Percentiles rank a stretch among this genome's conserved stretches.
Evolutionary conservation across 1,139 yeast species (phyloP).

Genomic region (Blastobotrys raffinosifermentans): DNA sequence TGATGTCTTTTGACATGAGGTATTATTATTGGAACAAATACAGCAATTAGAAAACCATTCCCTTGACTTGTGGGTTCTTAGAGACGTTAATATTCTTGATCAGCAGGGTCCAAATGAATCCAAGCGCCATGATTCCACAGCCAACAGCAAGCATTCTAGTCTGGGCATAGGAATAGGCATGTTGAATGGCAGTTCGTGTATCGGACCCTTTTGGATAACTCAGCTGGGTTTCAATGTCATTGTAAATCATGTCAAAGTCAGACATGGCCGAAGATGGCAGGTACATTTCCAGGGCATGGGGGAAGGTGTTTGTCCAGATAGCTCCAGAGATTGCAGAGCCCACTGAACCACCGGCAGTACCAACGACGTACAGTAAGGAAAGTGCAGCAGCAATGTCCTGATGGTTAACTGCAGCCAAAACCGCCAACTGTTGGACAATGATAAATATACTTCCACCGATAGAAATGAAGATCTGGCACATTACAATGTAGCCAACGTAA

Average conservation of each 20-base stretch:
- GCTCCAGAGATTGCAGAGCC: conserved; percentile 31
- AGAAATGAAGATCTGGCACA: conserved; percentile 34
- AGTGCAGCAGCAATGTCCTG: conserved; percentile 27
- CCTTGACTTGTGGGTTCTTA: conserved; percentile 8
- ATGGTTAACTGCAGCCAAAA: conserved; percentile 22
- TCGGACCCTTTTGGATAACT: conserved; percentile 14
- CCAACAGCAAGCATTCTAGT: conserved; percentile 14
- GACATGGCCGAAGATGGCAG: conserved; percentile 15
- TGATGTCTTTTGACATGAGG: no score
- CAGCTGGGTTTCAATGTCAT: conserved; percentile 10
- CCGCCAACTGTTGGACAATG: conserved; percentile 29
- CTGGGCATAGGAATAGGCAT: conserved; percentile 17
- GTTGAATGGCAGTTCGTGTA: conserved; percentile 12
- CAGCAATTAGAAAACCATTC: conserved; percentile 8
- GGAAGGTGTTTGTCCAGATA: conserved; percentile 27
- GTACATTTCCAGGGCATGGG: conserved; percentile 15
- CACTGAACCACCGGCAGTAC: conserved; percentile 29
- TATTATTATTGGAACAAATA: no score
- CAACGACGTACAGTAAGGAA: conserved; percentile 22
- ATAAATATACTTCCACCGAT: conserved; percentile 30
- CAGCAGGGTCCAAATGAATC: conserved; percentile 5
- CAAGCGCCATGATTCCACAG: conserved; percentile 9
- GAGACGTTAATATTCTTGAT: conserved; percentile 9
- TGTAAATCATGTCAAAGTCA: conserved; percentile 10
- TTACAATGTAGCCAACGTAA: conserved; percentile 28